Evolutionary conservation across 345 rosid genomes (phyloP).

Genomic region (Arabidopsis thaliana): DNA sequence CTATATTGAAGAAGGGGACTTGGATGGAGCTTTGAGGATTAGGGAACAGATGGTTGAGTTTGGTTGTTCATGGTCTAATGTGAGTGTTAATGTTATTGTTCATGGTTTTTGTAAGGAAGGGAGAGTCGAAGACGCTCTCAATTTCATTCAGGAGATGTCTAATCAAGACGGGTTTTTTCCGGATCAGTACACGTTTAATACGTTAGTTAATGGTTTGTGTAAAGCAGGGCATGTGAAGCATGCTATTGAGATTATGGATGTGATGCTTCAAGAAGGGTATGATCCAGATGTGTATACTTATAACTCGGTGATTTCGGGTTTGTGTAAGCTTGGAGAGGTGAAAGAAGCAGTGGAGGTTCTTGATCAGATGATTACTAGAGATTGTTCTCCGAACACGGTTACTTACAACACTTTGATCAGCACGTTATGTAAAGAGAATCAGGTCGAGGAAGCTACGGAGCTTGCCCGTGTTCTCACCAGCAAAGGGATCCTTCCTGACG

Average conservation of each 20-base stretch:
- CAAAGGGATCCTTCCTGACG: slow-evolving; percentile 73
- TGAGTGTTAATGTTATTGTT: slow-evolving; percentile 82
- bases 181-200: slow-evolving; percentile 79
- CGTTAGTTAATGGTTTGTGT: slow-evolving; percentile 83
- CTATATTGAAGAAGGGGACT: slow-evolving; percentile 76
- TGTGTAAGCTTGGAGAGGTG: slow-evolving; percentile 81
- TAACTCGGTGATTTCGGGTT: slow-evolving; percentile 79
- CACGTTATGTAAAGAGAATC: slow-evolving; percentile 83
- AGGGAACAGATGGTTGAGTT: slow-evolving; percentile 64
- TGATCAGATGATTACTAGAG: slow-evolving; percentile 78
- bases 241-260: slow-evolving; percentile 77
- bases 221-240: slow-evolving; percentile 81
- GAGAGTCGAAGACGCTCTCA: slow-evolving; percentile 69
- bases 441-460: slow-evolving; percentile 72
- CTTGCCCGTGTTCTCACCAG: slow-evolving; percentile 71
- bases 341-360: slow-evolving; percentile 81
- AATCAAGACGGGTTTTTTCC: slow-evolving; percentile 70
- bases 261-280: slow-evolving; percentile 86
- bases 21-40: slow-evolving; percentile 76
- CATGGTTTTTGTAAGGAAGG: slow-evolving; percentile 86
- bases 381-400: slow-evolving; percentile 82
- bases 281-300: slow-evolving; percentile 85
- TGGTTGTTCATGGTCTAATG: slow-evolving; percentile 60
- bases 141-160: slow-evolving; percentile 68
- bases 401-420: slow-evolving; percentile 91